Evolutionary conservation across 208 protist genomes (phyloP).

Genomic region (Leishmania guyanensis): DNA sequence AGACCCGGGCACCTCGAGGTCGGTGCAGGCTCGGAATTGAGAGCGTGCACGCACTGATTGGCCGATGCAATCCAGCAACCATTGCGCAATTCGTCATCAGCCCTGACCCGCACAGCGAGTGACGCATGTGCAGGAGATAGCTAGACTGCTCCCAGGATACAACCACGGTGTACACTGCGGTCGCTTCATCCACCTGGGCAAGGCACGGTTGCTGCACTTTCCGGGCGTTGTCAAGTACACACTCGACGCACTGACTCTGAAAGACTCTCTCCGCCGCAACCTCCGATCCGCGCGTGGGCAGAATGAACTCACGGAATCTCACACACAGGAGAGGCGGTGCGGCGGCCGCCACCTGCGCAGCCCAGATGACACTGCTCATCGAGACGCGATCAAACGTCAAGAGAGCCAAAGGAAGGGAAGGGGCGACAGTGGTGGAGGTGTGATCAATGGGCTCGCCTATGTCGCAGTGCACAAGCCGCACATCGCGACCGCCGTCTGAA

Average conservation of each 20-base stretch:
- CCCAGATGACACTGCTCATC: constrained; percentile 2
- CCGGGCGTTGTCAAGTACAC: not conserved
- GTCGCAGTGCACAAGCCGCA: constrained; percentile 44
- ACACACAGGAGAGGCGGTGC: constrained; percentile 24
- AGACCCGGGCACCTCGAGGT: constrained; percentile 8
- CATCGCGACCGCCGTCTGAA: constrained; percentile 21
- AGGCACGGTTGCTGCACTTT: constrained; percentile 9
- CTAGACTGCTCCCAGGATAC: not conserved
- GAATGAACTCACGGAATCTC: constrained; percentile 35
- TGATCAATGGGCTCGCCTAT: constrained; percentile 37
- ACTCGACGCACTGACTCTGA: constrained; percentile 34
- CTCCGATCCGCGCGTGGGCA: constrained; percentile 20
- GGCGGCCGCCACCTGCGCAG: not conserved
- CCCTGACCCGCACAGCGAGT: constrained; percentile 3
- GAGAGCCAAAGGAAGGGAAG: constrained; percentile 53
- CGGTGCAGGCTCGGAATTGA: constrained; percentile 4
- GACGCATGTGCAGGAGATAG: constrained; percentile 18
- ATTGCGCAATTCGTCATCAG: constrained; percentile 1
- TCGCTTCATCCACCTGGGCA: constrained; percentile 14
- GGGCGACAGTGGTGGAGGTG: constrained; percentile 26
- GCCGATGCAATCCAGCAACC: constrained; percentile 1
- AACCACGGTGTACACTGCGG: constrained; percentile 23
- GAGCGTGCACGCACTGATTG: constrained; percentile 22
- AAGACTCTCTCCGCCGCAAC: constrained; percentile 24
- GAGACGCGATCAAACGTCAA: constrained; percentile 55